Percentiles rank a stretch among this genome's conserved stretches.
phyloP scores from a whole-genome alignment of 108 stramenopile species.

The Chaetoceros muelleri region DNA sequence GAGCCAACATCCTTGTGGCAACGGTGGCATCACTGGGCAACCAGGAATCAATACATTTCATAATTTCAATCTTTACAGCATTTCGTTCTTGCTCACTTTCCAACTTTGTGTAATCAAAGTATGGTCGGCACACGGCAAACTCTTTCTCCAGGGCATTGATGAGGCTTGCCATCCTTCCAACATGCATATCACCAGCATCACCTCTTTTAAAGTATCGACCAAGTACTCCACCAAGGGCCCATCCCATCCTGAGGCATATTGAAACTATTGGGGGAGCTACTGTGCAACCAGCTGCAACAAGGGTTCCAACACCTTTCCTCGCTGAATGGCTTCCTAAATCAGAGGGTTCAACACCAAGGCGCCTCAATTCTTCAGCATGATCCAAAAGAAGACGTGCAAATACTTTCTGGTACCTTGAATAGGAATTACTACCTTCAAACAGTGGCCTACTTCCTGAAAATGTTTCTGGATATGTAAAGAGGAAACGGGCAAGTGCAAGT shows the following conservation, averaged over 20 bases:
- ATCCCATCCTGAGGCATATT: slow-evolving; percentile 9
- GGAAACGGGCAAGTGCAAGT: slow-evolving; percentile 1
- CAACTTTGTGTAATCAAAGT: neutral
- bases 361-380: neutral
- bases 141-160: neutral
- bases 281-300: slow-evolving; percentile 1
- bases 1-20: neutral
- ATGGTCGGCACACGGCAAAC: neutral
- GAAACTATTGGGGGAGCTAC: slow-evolving; percentile 10
- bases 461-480: neutral
- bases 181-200: slow-evolving; percentile 10
- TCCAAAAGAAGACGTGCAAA: slow-evolving; percentile 2
- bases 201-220: slow-evolving; percentile 7
- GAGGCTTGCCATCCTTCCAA: neutral
- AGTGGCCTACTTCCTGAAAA: neutral
- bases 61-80: neutral
- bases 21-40: neutral
- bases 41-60: neutral
- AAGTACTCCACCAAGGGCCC: slow-evolving; percentile 8
- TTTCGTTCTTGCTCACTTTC: neutral
- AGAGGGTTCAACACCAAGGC: slow-evolving; percentile 2
- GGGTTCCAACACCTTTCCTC: slow-evolving; percentile 11
- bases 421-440: slow-evolving; percentile 4
- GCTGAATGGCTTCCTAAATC: slow-evolving; percentile 15
- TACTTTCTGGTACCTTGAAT: slow-evolving; percentile 7